phyloP scores from a whole-genome alignment of 192 early-diverging fungal genomes.

The Backusella tuberculispora region DNA sequence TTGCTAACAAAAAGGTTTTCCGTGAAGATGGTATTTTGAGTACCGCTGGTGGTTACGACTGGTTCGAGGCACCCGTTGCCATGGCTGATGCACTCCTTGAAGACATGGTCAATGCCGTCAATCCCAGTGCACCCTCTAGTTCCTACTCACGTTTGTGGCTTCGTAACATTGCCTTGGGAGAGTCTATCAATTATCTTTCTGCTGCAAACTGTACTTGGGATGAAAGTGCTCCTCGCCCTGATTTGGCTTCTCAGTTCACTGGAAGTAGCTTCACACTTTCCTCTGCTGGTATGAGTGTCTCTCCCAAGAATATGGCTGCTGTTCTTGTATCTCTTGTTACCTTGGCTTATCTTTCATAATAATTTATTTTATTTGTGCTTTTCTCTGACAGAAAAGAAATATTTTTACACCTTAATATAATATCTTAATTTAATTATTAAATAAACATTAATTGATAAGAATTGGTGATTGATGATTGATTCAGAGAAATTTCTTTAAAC shows the following conservation, averaged over 20 bases:
- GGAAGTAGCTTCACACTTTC: constrained; percentile 16
- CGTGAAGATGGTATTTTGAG: constrained; percentile 71
- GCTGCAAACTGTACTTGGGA: constrained; percentile 57
- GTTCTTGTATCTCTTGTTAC: constrained; percentile 7
- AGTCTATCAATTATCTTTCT: constrained; percentile 51
- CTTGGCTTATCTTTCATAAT: neutral
- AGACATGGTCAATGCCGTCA: constrained; percentile 68
- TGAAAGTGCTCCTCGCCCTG: constrained; percentile 29
- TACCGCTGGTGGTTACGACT: constrained; percentile 64
- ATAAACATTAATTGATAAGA: too few relatives aligned
- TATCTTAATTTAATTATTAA: too few relatives aligned
- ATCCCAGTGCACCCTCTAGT: constrained; percentile 56
- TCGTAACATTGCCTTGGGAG: constrained; percentile 66
- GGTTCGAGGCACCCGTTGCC: constrained; percentile 69
- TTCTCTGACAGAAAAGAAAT: too few relatives aligned
- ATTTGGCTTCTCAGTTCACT: constrained; percentile 28
- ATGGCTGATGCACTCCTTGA: constrained; percentile 73
- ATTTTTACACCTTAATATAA: too few relatives aligned
- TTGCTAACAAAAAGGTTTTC: constrained; percentile 63
- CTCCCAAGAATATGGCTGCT: neutral
- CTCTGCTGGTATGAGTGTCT: neutral
- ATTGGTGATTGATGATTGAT: too few relatives aligned
- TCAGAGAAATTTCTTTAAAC: too few relatives aligned
- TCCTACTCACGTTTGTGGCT: constrained; percentile 65
- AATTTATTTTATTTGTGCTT: too few relatives aligned